Percentiles rank a stretch among this genome's conserved stretches.
These are phyloP conservation scores for Russula vinacea DNA, from an alignment of 768 basidiomycete species.

Conservation along the genomic window DNA sequence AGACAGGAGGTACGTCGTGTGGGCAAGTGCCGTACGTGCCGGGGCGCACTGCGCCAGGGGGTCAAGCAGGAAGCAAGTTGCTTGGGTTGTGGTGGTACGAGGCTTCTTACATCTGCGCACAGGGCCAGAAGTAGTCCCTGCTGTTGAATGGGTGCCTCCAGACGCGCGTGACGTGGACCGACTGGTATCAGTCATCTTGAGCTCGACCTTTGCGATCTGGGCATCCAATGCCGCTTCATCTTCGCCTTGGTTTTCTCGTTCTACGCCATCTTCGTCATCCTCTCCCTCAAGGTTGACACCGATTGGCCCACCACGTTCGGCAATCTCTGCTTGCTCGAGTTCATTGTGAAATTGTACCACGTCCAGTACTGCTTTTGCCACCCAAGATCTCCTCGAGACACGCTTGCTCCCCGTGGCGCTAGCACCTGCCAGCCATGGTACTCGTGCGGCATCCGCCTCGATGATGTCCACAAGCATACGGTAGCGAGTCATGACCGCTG, in stretches of 20 bases:
- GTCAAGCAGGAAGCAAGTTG: slow-evolving; percentile 56
- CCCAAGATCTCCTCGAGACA: slow-evolving; percentile 56
- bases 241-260: not conserved
- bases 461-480: slow-evolving; percentile 60
- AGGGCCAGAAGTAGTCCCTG: slow-evolving; percentile 21
- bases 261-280: slow-evolving; percentile 34
- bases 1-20: slow-evolving; percentile 53
- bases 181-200: slow-evolving; percentile 2
- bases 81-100: slow-evolving; percentile 42
- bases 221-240: slow-evolving; percentile 18
- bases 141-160: not conserved
- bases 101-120: slow-evolving; percentile 35
- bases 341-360: slow-evolving; percentile 66
- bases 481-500: slow-evolving; percentile 65
- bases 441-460: slow-evolving; percentile 54
- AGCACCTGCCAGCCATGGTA: slow-evolving; percentile 64
- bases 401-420: slow-evolving; percentile 42
- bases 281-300: slow-evolving; percentile 41
- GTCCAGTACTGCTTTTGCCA: slow-evolving; percentile 67
- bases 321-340: slow-evolving; percentile 48
- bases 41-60: slow-evolving; percentile 45
- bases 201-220: slow-evolving; percentile 1
- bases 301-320: slow-evolving; percentile 37
- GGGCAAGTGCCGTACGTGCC: slow-evolving; percentile 6
- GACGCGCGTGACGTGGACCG: not conserved